These are phyloP conservation scores for Chaetomium fimeti DNA, from an alignment of 495 filamentous ascomycete genomes.

Conservation along the genomic window DNA sequence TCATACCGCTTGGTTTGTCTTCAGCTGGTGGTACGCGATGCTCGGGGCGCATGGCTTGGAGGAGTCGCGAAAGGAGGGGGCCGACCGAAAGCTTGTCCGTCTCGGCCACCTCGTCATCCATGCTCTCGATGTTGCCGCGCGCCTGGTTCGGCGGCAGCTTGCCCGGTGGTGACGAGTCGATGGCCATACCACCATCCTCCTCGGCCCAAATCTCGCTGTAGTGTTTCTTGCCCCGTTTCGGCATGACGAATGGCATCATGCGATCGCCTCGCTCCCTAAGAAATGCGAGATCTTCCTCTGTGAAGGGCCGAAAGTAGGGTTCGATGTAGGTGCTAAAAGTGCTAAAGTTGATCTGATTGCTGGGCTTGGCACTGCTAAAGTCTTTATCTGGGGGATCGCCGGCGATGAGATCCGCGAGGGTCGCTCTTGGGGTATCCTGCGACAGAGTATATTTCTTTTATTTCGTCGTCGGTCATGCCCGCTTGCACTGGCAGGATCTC, in stretches of 20 bases:
- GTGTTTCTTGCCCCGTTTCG: slow-evolving; percentile 75
- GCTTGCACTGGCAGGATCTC: slow-evolving; percentile 74
- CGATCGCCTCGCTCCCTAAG: slow-evolving; percentile 88
- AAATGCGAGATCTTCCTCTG: slow-evolving; percentile 93
- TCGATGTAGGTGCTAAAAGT: slow-evolving; percentile 88
- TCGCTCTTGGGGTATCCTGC: slow-evolving; percentile 76
- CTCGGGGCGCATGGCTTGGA: slow-evolving; percentile 80
- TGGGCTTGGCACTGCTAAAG: slow-evolving; percentile 89
- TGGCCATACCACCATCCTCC: slow-evolving; percentile 75
- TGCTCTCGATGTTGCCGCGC: slow-evolving; percentile 75
- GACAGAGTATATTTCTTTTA: slow-evolving; percentile 82
- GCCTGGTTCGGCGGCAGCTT: slow-evolving; percentile 75
- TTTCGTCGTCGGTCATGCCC: slow-evolving; percentile 76
- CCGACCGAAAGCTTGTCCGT: slow-evolving; percentile 89
- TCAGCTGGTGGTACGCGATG: slow-evolving; percentile 63
- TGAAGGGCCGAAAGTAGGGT: slow-evolving; percentile 83
- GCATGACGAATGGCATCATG: slow-evolving; percentile 76
- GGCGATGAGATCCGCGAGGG: slow-evolving; percentile 76
- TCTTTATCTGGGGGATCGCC: slow-evolving; percentile 89
- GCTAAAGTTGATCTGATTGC: slow-evolving; percentile 85
- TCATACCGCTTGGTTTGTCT: slow-evolving; percentile 50
- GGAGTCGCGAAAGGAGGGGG: slow-evolving; percentile 77
- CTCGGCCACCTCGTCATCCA: slow-evolving; percentile 81
- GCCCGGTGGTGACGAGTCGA: slow-evolving; percentile 56
- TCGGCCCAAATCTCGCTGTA: slow-evolving; percentile 91